These are phyloP conservation scores for Oidiodendron maius DNA, from an alignment of 495 filamentous ascomycete species.

Conservation along the genomic window DNA sequence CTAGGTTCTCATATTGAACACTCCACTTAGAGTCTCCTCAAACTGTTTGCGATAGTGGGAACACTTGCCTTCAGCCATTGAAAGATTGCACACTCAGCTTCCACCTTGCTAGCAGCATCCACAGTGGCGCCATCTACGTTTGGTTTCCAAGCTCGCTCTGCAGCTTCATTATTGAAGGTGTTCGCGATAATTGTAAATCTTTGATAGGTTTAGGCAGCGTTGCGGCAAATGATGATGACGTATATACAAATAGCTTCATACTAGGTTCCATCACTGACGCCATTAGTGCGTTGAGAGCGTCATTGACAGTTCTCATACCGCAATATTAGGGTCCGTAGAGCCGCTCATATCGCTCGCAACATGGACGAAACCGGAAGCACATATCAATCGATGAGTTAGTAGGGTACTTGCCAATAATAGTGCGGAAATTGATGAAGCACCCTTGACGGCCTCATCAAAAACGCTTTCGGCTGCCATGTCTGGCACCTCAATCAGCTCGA, in stretches of 20 bases:
- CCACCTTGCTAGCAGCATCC: conserved; percentile 46
- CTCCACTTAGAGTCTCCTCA: no score
- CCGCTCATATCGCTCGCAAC: conserved; percentile 38
- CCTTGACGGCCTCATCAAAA: conserved; percentile 37
- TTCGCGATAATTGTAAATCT: conserved; percentile 26
- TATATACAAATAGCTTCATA: conserved; percentile 45
- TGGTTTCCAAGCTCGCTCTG: conserved; percentile 36
- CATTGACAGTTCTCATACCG: conserved; percentile 35
- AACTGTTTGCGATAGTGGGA: no score
- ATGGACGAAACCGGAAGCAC: conserved; percentile 38
- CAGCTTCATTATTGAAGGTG: conserved; percentile 42
- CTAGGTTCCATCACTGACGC: conserved; percentile 34
- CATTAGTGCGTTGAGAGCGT: conserved; percentile 30
- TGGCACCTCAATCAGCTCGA: conserved; percentile 31
- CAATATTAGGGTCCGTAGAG: conserved; percentile 31
- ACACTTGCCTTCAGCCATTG: no score
- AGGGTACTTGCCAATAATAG: neutral
- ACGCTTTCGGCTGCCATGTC: conserved; percentile 32
- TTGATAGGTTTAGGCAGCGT: conserved; percentile 20
- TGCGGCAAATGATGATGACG: conserved; percentile 41
- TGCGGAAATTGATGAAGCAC: no score
- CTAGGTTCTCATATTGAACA: no score
- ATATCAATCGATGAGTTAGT: neutral
- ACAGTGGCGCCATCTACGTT: conserved; percentile 22
- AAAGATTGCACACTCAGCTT: no score